Percentiles rank a stretch among this genome's conserved stretches.
Evolutionary conservation across 805 yeast species (phyloP).

Genomic region (Ogataea methylovora): DNA sequence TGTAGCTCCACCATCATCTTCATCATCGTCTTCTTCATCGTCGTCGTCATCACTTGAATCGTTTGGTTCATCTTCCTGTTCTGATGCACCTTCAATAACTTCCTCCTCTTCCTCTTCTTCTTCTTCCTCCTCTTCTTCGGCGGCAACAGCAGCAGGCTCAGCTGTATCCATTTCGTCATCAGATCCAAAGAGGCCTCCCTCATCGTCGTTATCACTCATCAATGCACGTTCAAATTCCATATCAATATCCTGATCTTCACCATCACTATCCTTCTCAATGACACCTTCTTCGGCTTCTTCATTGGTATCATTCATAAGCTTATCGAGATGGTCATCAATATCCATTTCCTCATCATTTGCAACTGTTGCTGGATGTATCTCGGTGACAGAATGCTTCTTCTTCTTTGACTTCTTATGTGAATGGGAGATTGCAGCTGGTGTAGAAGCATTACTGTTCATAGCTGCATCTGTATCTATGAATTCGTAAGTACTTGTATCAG

Average conservation of each 20-base stretch:
- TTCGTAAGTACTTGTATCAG: conserved; percentile 75
- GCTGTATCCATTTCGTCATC: conserved; percentile 38
- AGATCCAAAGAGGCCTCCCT: no score
- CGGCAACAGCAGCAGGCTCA: conserved; percentile 37
- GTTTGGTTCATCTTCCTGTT: conserved; percentile 38
- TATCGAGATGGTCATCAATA: not conserved
- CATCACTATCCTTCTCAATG: conserved; percentile 12
- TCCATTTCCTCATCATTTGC: conserved; percentile 27
- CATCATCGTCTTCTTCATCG: conserved; percentile 35
- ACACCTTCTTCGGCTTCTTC: conserved; percentile 16
- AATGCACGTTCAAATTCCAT: conserved; percentile 20
- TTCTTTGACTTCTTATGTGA: conserved; percentile 5
- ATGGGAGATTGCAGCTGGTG: conserved; percentile 12
- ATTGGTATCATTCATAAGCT: not conserved
- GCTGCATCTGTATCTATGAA: conserved; percentile 49
- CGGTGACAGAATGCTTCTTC: conserved; percentile 1
- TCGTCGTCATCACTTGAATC: conserved; percentile 41
- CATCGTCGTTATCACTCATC: conserved; percentile 38
- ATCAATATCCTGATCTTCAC: conserved; percentile 13
- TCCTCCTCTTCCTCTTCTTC: conserved; percentile 32
- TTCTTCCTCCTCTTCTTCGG: conserved; percentile 43
- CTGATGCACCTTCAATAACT: conserved; percentile 35
- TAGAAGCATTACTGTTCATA: conserved; percentile 26
- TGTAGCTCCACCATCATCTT: conserved; percentile 40
- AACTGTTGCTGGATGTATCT: not conserved